Evolutionary conservation across 352 stramenopile genomes (phyloP), one percentile per base, ranked within the genome.

Genomic region (Pilasporangium apinafurcum): DNA sequence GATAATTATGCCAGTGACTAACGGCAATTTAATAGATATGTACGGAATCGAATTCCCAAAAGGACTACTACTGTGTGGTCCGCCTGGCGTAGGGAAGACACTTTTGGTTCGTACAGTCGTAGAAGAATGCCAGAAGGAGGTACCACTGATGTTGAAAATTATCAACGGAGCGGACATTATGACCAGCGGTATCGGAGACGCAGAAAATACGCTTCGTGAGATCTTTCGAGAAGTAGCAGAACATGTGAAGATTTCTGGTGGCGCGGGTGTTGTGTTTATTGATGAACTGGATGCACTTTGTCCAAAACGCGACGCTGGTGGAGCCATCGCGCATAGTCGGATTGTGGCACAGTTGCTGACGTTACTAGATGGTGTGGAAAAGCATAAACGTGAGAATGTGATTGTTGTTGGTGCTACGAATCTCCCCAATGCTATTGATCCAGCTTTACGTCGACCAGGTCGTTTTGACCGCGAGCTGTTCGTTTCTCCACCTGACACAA

Each of bases 281-380:
- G 95, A 99, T 51, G 93, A 98, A 35, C 53, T 99, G 3, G 95
- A 99, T 65, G 92, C 77, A 12, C 86, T 99, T 26, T 97, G 93
- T 29, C 93, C 92, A 5, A 95, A 95, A 47, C 84, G 94, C 44
- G 83, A 95, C 30, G 55, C 78, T 46, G 61, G 68, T 16, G 50
- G 53, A 12, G 51, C 51, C 32, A 74, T 62, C 21, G 61, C 67
- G 2, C 66, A 87, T 53, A 87, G 64, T 33, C 67, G 77, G 20
- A 82, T 98, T 9, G 93, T 99, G 7, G 94, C 92, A 5, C 94
- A 98, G 57, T 52, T 99, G 17, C 63, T 99, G 16, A 98, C 95
- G 35, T 59, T 98, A 18, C 87, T 98, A 56, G 95, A 99, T 57
- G 94, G 88, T 8, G 65, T 95, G 0, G 92, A 97, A 48, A 48